Base-by-base conservation (phyloP, 2,329 filamentous ascomycete species). In the Chaetothyriales sp. region DNA sequence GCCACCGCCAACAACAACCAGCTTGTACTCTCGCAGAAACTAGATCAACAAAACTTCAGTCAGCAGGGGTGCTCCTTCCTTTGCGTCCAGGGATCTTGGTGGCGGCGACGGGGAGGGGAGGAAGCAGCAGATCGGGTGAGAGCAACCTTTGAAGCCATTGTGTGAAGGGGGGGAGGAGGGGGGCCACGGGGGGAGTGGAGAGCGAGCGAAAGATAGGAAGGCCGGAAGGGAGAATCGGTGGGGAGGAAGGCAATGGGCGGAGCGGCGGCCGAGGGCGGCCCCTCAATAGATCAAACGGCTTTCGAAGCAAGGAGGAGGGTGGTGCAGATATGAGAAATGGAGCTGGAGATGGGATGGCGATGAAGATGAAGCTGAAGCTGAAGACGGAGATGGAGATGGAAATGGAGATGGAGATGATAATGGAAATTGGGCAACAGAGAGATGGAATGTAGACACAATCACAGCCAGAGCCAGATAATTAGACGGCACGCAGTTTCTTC, bases 1-100 rank as follows among this genome's bases (percentile, higher is more conserved):
- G 77, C 92, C 92, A 64, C 93, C 92, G 63, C 92, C 92, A 60
- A 98, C 89, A 56, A 96, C 92, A 55, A 98, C 92, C 72, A 95
- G 73, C 73, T 94, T 94, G 72, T 95, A 94, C 73, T 92, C 86
- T 79, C 86, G 77, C 67, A 90, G 73, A 66, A 89, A 90, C 84
- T 90, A 52, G 22, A 52, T 19, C 18, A 51, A 52, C 22, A 48
- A n/a, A 25, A 48, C 45, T 49, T 68, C 73, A 50, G 73, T 72
- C 54, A 65, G 61, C 28, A 19, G 20, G 46, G 3, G 22, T 32
- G 46, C 20, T 19, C 7, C 43, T 12, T 22, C 19, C 10, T 45
- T n/a, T 5, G 15, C 10, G 12, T 26, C 46, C n/a, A 44, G 20
- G 42, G 22, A 43, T 43, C n/a, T 44, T 43, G 44, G 43, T 18